Base-by-base conservation (phyloP, 495 filamentous ascomycete genomes). In the Clavariopsis aquatica region DNA sequence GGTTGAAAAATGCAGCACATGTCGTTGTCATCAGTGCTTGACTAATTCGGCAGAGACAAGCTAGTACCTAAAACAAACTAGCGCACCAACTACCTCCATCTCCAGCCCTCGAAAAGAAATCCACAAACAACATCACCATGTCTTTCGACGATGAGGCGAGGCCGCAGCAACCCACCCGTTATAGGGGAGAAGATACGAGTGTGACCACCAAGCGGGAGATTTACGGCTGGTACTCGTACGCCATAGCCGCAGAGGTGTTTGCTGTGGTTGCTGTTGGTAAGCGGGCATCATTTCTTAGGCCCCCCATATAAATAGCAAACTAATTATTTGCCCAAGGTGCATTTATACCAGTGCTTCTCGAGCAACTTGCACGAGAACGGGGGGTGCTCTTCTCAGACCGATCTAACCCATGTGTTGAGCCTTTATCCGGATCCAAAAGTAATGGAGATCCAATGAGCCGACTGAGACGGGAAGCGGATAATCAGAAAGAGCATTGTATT, bases 361-460 rank as follows among this genome's bases (percentile, higher is more conserved):
- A 97, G 72, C 92, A 93, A 66, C 81, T 96, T 60, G 90, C 93
- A 19, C 84, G 93, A 54, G 93, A 96, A 76, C 87, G 88, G 74
- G 93, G 93, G 31, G 87, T 95, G 54, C 82, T 96, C 54, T 77
- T 92, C 26, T 88, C 86, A 26, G 91, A 96, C 74, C 84, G 81
- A 57, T 83, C 71, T 7, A 88, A 80, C 28, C 88, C 91, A 27
- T 97, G 93, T 52, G 41, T 72, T 51, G 38, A 43, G 9, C 53
- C 60, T 41, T 52, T 15, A 31, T 13, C 61, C n/a, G 36, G 31
- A 28, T 34, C 51, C 45, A 43, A 19, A 49, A 58, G 19, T 17
- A 23, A n/a, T 41, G 53, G 57, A 38, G 54, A 57, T 57, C 12
- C 49, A 29, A 38, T 24, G 26, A 45, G 13, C 26, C 31, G 47